phyloP scores from a whole-genome alignment of 2,329 filamentous ascomycete genomes.

The Aspergillus fischeri region DNA sequence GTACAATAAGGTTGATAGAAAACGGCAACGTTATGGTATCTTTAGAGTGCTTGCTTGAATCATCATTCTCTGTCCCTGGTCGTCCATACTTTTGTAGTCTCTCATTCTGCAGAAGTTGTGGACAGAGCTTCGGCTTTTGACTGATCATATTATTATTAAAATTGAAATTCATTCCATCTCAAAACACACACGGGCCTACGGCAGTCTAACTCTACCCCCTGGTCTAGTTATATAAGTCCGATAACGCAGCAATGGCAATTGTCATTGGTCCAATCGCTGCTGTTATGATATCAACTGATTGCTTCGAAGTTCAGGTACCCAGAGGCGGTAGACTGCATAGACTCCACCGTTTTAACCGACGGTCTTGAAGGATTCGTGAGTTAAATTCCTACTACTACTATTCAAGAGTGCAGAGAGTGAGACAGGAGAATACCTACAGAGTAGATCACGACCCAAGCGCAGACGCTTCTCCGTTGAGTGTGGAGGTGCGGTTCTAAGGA shows the following conservation, averaged over 20 bases:
- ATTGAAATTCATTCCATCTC: not conserved
- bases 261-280: not conserved
- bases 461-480: no score
- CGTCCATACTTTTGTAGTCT: not conserved
- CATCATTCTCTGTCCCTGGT: not conserved
- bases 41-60: not conserved
- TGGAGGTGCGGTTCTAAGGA: no score
- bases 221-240: no score
- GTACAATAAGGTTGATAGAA: not conserved
- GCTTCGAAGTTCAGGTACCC: not conserved
- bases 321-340: not conserved
- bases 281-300: not conserved
- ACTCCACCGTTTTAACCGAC: constrained; percentile 13
- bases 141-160: not conserved
- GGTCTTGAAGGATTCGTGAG: not conserved
- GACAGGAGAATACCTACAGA: not conserved
- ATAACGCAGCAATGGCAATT: not conserved
- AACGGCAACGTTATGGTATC: not conserved
- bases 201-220: not conserved
- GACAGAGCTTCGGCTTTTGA: not conserved
- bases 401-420: not conserved
- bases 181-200: not conserved
- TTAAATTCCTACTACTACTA: not conserved
- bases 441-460: no score
- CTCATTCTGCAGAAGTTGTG: not conserved